Evolutionary conservation across 169 alveolate species (phyloP).

Genomic region (Cryptosporidium parvum): DNA sequence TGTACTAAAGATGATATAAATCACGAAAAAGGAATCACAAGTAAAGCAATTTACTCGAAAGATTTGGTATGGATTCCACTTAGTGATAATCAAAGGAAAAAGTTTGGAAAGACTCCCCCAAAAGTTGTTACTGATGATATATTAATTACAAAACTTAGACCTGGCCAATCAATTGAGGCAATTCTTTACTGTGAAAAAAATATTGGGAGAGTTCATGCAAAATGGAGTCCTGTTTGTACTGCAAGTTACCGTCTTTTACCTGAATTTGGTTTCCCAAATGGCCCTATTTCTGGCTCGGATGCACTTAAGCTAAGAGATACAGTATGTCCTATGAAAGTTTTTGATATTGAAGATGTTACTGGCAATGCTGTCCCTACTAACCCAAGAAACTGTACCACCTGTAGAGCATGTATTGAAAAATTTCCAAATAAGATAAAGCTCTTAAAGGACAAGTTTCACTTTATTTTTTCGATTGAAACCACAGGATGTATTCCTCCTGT

Average conservation of each 20-base stretch:
- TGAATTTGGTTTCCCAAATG: conserved; percentile 80
- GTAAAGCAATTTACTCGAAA: conserved; percentile 89
- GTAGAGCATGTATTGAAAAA: conserved; percentile 97
- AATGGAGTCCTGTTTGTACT: conserved; percentile 99
- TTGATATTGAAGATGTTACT: conserved; percentile 89
- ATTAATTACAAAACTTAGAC: conserved; percentile 94
- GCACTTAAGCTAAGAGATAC: conserved; percentile 88
- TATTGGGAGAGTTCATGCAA: conserved; percentile 97
- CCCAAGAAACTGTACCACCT: conserved; percentile 94
- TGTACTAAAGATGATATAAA: conserved; percentile 56
- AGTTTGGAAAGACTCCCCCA: conserved; percentile 88
- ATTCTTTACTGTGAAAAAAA: conserved; percentile 95
- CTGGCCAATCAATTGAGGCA: conserved; percentile 93
- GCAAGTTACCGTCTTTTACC: conserved; percentile 97
- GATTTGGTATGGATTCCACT: conserved; percentile 94
- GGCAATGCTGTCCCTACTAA: conserved; percentile 89
- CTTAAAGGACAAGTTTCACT: conserved; percentile 86
- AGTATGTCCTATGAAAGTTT: conserved; percentile 95
- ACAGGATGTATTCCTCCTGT: conserved; percentile 85
- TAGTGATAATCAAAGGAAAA: conserved; percentile 88
- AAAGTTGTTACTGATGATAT: conserved; percentile 94
- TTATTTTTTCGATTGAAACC: conserved; percentile 87
- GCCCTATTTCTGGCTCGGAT: conserved; percentile 88
- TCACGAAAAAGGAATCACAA: conserved; percentile 58
- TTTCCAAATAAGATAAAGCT: conserved; percentile 85